Conservation (phyloP, 2,329 filamentous ascomycete species). For the Chaetomium olivaceum region DNA sequence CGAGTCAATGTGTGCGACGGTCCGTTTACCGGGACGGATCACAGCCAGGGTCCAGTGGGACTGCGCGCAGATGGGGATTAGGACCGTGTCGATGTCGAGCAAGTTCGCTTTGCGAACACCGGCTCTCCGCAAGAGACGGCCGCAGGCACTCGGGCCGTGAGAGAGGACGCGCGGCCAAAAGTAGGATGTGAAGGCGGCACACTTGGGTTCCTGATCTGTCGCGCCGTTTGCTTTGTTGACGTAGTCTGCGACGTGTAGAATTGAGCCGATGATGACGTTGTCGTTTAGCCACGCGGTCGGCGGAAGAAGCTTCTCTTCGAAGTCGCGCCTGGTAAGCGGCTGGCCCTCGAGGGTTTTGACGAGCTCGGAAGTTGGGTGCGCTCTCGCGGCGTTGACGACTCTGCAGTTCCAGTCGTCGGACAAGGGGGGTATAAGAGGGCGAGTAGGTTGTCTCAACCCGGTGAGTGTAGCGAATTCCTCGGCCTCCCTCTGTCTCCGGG, state of each 20-base stretch:
- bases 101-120: constrained; percentile 62
- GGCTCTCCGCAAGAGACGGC: constrained; percentile 57
- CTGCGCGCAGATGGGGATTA: constrained; percentile 67
- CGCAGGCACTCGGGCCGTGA: constrained; percentile 49
- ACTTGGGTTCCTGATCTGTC: constrained; percentile 56
- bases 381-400: constrained; percentile 41
- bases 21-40: constrained; percentile 60
- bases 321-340: constrained; percentile 58
- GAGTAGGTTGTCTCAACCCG: constrained; percentile 35
- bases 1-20: constrained; percentile 70
- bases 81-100: constrained; percentile 63
- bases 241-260: constrained; percentile 60
- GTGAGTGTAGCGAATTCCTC: constrained; percentile 27
- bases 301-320: constrained; percentile 58
- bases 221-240: constrained; percentile 59
- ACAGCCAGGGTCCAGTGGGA: constrained; percentile 73
- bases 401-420: constrained; percentile 41
- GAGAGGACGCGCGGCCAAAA: constrained; percentile 60
- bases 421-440: constrained; percentile 37
- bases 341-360: constrained; percentile 52
- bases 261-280: constrained; percentile 68
- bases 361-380: constrained; percentile 41
- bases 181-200: constrained; percentile 64
- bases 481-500: constrained; percentile 23
- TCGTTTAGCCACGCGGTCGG: constrained; percentile 71